A percentile compares a stretch with the other conserved stretches of the same genome.
Evolutionary conservation across 2,329 filamentous ascomycete genomes (phyloP).

Genomic region (Thelonectria olida): DNA sequence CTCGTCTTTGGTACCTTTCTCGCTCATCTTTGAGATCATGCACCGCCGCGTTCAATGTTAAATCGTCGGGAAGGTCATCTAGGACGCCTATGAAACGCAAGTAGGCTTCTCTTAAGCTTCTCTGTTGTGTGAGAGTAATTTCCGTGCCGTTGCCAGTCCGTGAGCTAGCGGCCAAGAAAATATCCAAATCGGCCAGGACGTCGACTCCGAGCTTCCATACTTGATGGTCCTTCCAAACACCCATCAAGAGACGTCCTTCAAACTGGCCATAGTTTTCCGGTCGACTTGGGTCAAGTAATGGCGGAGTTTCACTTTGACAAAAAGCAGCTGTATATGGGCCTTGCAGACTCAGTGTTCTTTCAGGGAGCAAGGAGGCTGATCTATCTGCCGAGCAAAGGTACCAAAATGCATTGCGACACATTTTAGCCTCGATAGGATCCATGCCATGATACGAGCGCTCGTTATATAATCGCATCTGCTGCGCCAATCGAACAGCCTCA

Average conservation of each 20-base stretch:
- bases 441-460: slow-evolving; percentile 13
- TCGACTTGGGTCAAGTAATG: neutral
- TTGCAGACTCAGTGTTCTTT: neutral
- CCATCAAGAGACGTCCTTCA: neutral
- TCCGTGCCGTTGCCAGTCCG: neutral
- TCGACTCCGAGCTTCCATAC: slow-evolving; percentile 8
- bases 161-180: neutral
- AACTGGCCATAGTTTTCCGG: neutral
- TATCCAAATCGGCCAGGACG: slow-evolving; percentile 1
- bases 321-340: neutral
- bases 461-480: slow-evolving; percentile 15
- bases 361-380: slow-evolving; percentile 1
- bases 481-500: slow-evolving; percentile 7
- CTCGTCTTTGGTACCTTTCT: neutral
- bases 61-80: slow-evolving; percentile 1
- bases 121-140: neutral
- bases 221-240: neutral
- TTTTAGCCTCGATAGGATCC: slow-evolving; percentile 9
- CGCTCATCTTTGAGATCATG: neutral
- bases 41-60: neutral
- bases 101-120: neutral
- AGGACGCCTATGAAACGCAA: neutral
- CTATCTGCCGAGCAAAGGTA: slow-evolving; percentile 5
- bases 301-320: neutral
- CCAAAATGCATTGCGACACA: slow-evolving; percentile 20